These are phyloP conservation scores for Carex cristatella DNA, from an alignment of 176 grass and related monocot genomes.

Conservation along the genomic window DNA sequence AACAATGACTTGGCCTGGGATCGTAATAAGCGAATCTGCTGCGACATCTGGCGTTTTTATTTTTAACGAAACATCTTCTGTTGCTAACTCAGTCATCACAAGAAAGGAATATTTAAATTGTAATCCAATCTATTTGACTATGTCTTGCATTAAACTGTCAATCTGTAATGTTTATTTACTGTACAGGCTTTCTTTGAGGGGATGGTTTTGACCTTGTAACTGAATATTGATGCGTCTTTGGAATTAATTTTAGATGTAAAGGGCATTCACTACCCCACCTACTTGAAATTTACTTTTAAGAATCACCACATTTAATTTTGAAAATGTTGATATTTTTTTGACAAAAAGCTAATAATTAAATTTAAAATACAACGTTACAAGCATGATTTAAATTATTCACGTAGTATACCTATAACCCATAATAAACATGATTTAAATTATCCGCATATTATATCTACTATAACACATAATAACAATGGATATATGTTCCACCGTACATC, in stretches of 20 bases:
- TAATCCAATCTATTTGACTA: neutral
- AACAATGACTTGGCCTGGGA: neutral
- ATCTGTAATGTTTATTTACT: neutral
- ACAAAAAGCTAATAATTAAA: too few relatives aligned
- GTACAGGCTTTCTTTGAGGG: neutral
- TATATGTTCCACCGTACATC: too few relatives aligned
- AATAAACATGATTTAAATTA: too few relatives aligned
- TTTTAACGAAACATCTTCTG: neutral
- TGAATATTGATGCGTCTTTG: neutral
- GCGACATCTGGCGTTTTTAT: neutral
- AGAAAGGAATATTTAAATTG: neutral
- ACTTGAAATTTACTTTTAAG: too few relatives aligned
- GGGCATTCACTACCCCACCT: neutral
- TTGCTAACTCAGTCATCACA: neutral
- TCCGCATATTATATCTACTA: too few relatives aligned
- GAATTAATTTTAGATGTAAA: neutral
- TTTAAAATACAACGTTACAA: too few relatives aligned
- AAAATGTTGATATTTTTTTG: too few relatives aligned
- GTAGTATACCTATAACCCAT: too few relatives aligned
- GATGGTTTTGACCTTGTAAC: neutral
- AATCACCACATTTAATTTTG: too few relatives aligned
- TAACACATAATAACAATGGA: too few relatives aligned
- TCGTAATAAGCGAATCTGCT: neutral
- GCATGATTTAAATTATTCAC: too few relatives aligned
- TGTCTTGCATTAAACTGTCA: neutral